Evolutionary conservation across 2,329 filamentous ascomycete species (phyloP), one percentile per base, ranked within the genome.

Genomic region (Cylindrodendrum hubeiense): DNA sequence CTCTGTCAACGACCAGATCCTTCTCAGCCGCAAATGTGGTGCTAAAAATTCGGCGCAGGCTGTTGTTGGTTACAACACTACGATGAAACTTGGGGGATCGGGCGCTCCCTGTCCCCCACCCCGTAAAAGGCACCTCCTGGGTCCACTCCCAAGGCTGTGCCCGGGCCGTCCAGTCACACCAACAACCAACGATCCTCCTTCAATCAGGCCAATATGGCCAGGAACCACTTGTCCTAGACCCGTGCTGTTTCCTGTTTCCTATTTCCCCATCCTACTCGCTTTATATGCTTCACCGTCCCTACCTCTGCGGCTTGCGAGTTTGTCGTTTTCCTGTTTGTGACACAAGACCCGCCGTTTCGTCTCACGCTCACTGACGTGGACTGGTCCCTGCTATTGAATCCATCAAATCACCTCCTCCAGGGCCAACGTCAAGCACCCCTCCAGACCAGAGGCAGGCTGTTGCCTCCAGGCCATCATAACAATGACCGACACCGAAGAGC

Each of bases 401-500:
- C 41, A 39, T 46, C 50, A 13, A 43, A n/a, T 34, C 52, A 15
- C 22, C n/a, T 19, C 22, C 24, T 22, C 26, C 33, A 26, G 43
- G 13, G 17, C 51, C 28, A n/a, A 12, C 28, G 47, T 50, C n/a
- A n/a, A 39, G 5, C 37, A 39, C 37, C n/a, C 30, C 15, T 46
- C 47, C 33, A 50, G 28, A 43, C 33, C 33, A 39, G 34, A 33
- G 34, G 8, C 50, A 12, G 47, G n/a, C 37, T 55, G 41, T 33
- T 10, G 22, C n/a, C 15, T 26, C 26, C 12, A 54, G 34, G 26
- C n/a, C 44, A 26, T 49, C 51, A 12, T 28, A 28, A 68, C 54
- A 63, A 91, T 91, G 89, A 83, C 87, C 8, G 89, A 91, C 56
- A 81, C 84, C 47, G 87, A 90, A 71, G 89, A 90, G 74, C 87